Base-by-base conservation (phyloP, 1,284 basidiomycete genomes). In the Tilletia setariae region DNA sequence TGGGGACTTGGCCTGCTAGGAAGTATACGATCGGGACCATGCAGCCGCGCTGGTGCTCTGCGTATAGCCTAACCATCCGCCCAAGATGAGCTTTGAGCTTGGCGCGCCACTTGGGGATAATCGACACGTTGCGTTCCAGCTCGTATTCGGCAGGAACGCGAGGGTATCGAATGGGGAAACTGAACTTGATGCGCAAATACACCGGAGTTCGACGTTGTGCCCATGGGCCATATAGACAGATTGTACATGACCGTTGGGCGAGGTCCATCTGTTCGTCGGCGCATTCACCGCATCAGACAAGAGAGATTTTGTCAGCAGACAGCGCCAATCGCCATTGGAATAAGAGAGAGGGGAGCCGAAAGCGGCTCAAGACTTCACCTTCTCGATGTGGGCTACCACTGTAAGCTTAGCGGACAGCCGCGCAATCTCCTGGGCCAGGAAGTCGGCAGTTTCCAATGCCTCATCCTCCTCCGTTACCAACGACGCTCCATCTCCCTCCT, bases 221-320 rank as follows among this genome's bases (percentile, higher is more conserved):
- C 79, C 80, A 81, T 0, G 79, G 80, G 0, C 80, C 80, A 62
- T 80, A 79, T 61, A 80, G 71, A 8, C 72, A 72, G 8, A 79
- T 64, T 7, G 76, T 77, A 61, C 75, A 77, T 42, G 70, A 70
- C 21, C 76, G 76, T 23, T 72, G 67, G 1, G 74, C 76, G 1
- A 81, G 68, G 49, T 81, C 79, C 44, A 73, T 65, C 68, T 69
- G 65, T 21, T n/a, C n/a, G n/a, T n/a, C n/a, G n/a, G n/a, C n/a
- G n/a, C n/a, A n/a, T n/a, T n/a, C n/a, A n/a, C n/a, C n/a, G 44
- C 25, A 49, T 28, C 11, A 43, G 30, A 21, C 11, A n/a, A 64
- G n/a, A 32, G 32, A 28, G 35, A 40, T 40, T 40, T 40, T 11
- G 11, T 40, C 35, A n/a, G 6, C 35, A 40, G 62, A 15, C 28